Percentiles rank a stretch among this genome's conserved stretches.
phyloP scores from a whole-genome alignment of 495 filamentous ascomycete species.

The Astrothelium macrocarpum region DNA sequence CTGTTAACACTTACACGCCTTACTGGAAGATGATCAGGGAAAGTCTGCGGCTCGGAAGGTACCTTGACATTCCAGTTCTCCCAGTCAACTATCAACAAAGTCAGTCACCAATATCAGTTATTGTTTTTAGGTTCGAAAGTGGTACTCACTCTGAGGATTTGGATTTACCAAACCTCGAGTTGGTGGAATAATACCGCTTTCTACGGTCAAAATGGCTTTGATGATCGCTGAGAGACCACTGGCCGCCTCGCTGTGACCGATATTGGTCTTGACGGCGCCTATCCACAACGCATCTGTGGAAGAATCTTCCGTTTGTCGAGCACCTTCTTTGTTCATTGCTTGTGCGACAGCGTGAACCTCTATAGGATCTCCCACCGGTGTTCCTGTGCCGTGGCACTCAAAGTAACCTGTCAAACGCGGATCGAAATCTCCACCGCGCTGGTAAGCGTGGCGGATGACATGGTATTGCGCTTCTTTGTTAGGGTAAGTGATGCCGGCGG shows the following conservation, averaged over 20 bases:
- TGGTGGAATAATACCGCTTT: conserved; percentile 43
- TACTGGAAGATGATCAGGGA: too few species aligned
- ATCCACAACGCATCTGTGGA: background rate
- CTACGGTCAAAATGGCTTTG: conserved; percentile 48
- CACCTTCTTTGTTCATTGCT: too few species aligned
- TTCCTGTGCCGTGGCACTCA: conserved; percentile 15
- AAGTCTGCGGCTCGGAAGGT: too few species aligned
- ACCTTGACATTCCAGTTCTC: too few species aligned
- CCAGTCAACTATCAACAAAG: too few species aligned
- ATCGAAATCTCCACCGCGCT: conserved; percentile 14
- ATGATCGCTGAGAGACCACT: conserved; percentile 50
- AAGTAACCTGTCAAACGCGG: conserved; percentile 10
- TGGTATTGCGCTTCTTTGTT: background rate
- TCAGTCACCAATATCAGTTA: too few species aligned
- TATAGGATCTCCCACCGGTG: conserved; percentile 7
- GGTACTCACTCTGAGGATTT: conserved; percentile 37
- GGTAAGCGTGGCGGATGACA: conserved; percentile 10
- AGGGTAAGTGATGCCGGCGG: conserved; percentile 8
- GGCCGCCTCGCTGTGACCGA: conserved; percentile 43
- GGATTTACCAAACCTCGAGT: conserved; percentile 34
- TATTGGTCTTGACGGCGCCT: background rate
- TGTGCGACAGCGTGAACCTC: background rate
- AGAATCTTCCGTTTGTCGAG: background rate
- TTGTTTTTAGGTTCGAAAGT: too few species aligned
- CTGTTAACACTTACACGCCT: conserved; percentile 32